Evolutionary conservation across 1,284 basidiomycete species (phyloP), one percentile per base, ranked within the genome.

Genomic region (Schizophyllum amplum): DNA sequence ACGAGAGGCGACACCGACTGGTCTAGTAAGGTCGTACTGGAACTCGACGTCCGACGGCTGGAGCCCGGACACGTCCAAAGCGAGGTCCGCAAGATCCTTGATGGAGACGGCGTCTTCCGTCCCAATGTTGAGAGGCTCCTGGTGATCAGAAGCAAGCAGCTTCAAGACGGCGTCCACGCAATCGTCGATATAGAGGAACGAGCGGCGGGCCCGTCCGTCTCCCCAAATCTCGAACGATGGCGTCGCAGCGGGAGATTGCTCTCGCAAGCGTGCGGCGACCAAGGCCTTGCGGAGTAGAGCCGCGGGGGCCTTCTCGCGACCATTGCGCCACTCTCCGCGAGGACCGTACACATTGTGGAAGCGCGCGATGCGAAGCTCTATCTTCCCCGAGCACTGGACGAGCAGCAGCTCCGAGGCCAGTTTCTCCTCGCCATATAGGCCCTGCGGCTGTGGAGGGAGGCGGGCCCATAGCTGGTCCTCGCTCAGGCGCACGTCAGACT

Each of bases 261-360:
- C 50, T 13, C 63, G 58, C 22, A 70, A 53, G 48, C 68, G 65
- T 33, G 66, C 67, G 0, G 73, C 74, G 17, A 77, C 27, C 20
- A 21, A 50, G 1, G 79, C 78, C 60, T 83, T 84, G 5, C 82
- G 76, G 17, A 82, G 66, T 57, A 84, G 61, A 0, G 83, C 81
- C 4, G 82, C 82, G 0, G 81, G 82, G 1, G 69, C 82, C 62
- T 84, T 84, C 67, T 84, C 82, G 13, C 74, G 72, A 0, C 83
- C 83, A 46, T 75, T 70, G 53, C 64, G 68, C 80, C 80, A 84
- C 3, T 77, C 70, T 0, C 79, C 79, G 4, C 74, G 69, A 1
- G 79, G 80, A 3, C 82, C 82, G 59, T 74, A 84, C 17, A 84
- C 70, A 57, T 84, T 83, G 56, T 84, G 83, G 60, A 84, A 82